Evolutionary conservation across 371 early-diverging fungal species (phyloP), one percentile per base, ranked within the genome.

Genomic region (Massospora cicadina): DNA sequence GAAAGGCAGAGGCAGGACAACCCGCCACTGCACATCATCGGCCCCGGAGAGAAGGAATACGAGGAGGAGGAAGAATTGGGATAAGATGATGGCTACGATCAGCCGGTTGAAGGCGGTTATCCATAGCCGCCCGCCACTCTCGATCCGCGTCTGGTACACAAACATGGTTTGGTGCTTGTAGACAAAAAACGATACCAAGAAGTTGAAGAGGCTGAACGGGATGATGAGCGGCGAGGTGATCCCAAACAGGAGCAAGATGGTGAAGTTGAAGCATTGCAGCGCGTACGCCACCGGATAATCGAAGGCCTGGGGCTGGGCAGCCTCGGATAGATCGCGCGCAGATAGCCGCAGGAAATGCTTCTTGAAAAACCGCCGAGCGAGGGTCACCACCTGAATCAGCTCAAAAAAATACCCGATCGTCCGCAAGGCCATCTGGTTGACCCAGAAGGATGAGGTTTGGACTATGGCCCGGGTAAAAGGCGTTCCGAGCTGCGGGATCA

Each of bases 141-240:
- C 67, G 33, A 67, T 25, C 29, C 53, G 29, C 26, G 64, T 61
- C 25, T 55, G 57, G 53, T 63, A 67, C 1, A 62, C 67, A 43
- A 57, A 67, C 67, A 67, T 67, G 26, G 63, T 13, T 57, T 67
- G 67, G 58, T 67, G 63, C 43, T 58, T 54, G n/a, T 67, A 63
- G 1, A 67, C 58, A 31, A 67, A 26, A 32, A 33, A 31, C 17
- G 67, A 54, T 23, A 63, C 32, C 21, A 58, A 17, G 5, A 63
- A 67, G 30, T 67, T 63, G 29, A 63, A 0, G 28, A 58, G 21
- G 53, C 64, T 33, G 58, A 63, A 63, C 30, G 58, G 53, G 32
- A 67, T 31, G 2, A 67, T 63, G 13, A 67, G 53, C 26, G 67
- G 67, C 0, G 67, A 55, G 28, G 63, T 33, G 1, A 57, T 63